Percentiles rank a stretch among this genome's conserved stretches.
Conservation (phyloP, 352 stramenopile species). For the Phytophthora multivora region DNA sequence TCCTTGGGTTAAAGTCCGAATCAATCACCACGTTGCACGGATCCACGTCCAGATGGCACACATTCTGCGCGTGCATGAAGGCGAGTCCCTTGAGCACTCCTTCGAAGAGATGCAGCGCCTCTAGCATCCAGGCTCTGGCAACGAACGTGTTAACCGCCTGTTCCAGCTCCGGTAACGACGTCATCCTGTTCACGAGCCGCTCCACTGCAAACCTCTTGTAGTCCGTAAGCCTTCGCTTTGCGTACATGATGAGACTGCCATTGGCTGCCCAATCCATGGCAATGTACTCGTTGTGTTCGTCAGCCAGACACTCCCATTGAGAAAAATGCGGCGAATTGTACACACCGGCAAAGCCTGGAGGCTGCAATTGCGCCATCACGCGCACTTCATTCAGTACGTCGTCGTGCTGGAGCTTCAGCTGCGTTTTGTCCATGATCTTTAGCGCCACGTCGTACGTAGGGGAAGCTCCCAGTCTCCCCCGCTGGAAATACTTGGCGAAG, state of each 20-base stretch:
- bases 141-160: constrained; percentile 62
- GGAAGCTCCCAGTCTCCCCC: constrained; percentile 26
- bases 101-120: constrained; percentile 68
- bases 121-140: constrained; percentile 71
- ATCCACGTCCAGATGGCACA: constrained; percentile 83
- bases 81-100: constrained; percentile 69
- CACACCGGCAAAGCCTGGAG: constrained; percentile 55
- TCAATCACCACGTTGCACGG: constrained; percentile 85
- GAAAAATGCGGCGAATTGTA: constrained; percentile 70
- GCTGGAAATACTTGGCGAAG: constrained; percentile 75
- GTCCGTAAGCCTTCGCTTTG: constrained; percentile 63
- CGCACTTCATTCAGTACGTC: constrained; percentile 82
- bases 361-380: constrained; percentile 80
- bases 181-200: constrained; percentile 56
- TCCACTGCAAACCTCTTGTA: constrained; percentile 73
- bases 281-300: constrained; percentile 80
- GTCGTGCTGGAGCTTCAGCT: constrained; percentile 73
- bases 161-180: constrained; percentile 50
- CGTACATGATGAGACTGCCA: constrained; percentile 69
- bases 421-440: constrained; percentile 76
- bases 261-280: constrained; percentile 78
- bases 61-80: constrained; percentile 82
- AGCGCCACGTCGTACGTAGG: constrained; percentile 64
- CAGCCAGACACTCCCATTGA: constrained; percentile 75
- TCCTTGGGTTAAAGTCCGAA: constrained; percentile 43